A percentile compares a stretch with the other conserved stretches of the same genome.
Evolutionary conservation across 164 flowering plant genomes (phyloP).

Genomic region (Berberis thunbergii): DNA sequence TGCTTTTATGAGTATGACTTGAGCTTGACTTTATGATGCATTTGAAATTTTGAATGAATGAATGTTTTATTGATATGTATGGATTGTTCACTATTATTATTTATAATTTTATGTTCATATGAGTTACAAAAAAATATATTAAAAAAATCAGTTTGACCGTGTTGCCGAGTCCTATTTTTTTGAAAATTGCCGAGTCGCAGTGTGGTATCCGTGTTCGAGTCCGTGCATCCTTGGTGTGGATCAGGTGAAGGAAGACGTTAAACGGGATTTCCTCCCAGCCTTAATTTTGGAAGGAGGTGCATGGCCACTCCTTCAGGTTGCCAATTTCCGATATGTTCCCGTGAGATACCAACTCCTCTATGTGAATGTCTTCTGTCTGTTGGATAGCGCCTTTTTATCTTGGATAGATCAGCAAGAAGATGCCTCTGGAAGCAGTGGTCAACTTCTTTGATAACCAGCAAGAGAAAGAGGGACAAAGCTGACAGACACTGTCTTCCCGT

Average conservation of each 20-base stretch:
- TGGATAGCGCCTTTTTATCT: constrained; percentile 80
- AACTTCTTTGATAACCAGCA: constrained; percentile 20
- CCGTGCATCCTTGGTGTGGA: too few relatives aligned
- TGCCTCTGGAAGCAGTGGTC: constrained; percentile 54
- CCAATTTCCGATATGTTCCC: constrained; percentile 72
- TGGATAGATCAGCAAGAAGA: constrained; percentile 75
- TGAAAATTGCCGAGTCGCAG: too few relatives aligned
- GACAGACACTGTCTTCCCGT: not conserved
- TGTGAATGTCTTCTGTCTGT: constrained; percentile 75
- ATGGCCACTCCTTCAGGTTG: constrained; percentile 80
- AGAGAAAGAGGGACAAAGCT: constrained; percentile 22
- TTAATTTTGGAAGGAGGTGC: constrained; percentile 63
- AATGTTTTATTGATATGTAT: too few relatives aligned
- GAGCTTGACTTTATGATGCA: too few relatives aligned
- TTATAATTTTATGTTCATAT: too few relatives aligned
- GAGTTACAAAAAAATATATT: too few relatives aligned
- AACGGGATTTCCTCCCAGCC: constrained; percentile 81
- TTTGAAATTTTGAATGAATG: too few relatives aligned
- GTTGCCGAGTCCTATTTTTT: too few relatives aligned
- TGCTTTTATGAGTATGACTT: too few relatives aligned
- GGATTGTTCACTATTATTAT: too few relatives aligned
- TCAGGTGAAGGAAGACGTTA: constrained; percentile 80
- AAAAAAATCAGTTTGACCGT: too few relatives aligned
- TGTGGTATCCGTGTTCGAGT: too few relatives aligned
- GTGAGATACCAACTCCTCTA: constrained; percentile 85